These are phyloP conservation scores for Penicillium canescens DNA, from an alignment of 495 filamentous ascomycete genomes.

Conservation along the genomic window DNA sequence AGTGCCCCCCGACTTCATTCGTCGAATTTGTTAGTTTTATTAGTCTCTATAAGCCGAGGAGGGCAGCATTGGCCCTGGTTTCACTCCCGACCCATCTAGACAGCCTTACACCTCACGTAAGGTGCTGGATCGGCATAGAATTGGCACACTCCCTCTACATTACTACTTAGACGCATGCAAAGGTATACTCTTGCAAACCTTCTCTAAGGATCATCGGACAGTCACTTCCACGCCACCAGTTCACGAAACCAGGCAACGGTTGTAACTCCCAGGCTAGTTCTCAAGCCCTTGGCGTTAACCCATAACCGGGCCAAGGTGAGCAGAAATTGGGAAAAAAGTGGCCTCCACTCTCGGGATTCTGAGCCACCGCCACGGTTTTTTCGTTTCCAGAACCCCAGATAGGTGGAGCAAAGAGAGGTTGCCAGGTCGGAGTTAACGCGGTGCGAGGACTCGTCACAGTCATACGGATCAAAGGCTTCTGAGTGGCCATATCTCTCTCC, in stretches of 20 bases:
- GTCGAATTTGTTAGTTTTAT: conserved; percentile 22
- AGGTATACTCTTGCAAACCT: conserved; percentile 1
- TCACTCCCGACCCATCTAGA: conserved; percentile 5
- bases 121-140: neutral
- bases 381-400: conserved; percentile 37
- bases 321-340: neutral
- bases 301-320: conserved; percentile 10
- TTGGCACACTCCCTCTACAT: neutral
- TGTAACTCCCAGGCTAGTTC: neutral
- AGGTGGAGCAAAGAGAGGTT: conserved; percentile 3
- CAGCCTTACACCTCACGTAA: conserved; percentile 4
- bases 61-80: conserved; percentile 7
- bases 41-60: neutral
- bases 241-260: conserved; percentile 3
- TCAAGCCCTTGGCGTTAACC: neutral
- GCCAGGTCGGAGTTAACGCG: neutral
- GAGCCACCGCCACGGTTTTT: conserved; percentile 31
- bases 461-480: conserved; percentile 9
- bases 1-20: conserved; percentile 6
- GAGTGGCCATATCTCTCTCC: neutral
- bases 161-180: conserved; percentile 3
- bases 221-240: conserved; percentile 6
- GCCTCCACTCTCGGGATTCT: conserved; percentile 11
- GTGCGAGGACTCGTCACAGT: conserved; percentile 19
- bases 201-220: conserved; percentile 3